phyloP scores from a whole-genome alignment of 1,284 basidiomycete genomes.

The Fistulinella cinereoalba region DNA sequence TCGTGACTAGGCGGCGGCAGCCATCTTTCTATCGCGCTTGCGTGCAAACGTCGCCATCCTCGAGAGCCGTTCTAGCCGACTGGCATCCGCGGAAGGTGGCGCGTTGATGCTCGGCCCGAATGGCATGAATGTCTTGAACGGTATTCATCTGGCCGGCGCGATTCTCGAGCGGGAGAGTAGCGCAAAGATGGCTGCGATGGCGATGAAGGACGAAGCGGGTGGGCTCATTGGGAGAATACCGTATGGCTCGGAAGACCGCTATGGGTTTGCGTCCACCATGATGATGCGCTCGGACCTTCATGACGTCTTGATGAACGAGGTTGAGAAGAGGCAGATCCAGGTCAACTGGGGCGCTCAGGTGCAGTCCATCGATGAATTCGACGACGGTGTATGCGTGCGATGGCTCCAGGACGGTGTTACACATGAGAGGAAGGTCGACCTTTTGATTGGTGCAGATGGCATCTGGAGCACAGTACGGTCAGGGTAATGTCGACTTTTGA shows the following conservation, averaged over 20 bases:
- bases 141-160: slow-evolving; percentile 24
- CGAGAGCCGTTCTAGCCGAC: slow-evolving; percentile 17
- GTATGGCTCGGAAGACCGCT: slow-evolving; percentile 29
- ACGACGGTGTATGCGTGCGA: slow-evolving; percentile 27
- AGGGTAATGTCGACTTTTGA: slow-evolving; percentile 13
- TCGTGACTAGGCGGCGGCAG: slow-evolving; percentile 18
- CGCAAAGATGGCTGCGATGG: slow-evolving; percentile 18
- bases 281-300: slow-evolving; percentile 33
- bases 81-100: slow-evolving; percentile 23
- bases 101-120: slow-evolving; percentile 26
- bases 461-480: slow-evolving; percentile 33
- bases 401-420: slow-evolving; percentile 21
- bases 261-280: slow-evolving; percentile 30
- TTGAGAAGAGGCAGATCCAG: slow-evolving; percentile 20
- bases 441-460: slow-evolving; percentile 34
- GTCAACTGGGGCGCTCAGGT: slow-evolving; percentile 29
- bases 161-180: slow-evolving; percentile 26
- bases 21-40: slow-evolving; percentile 29
- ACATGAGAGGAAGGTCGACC: slow-evolving; percentile 28
- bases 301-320: slow-evolving; percentile 29
- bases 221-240: slow-evolving; percentile 23
- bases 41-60: slow-evolving; percentile 17
- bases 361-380: slow-evolving; percentile 22
- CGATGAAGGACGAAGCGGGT: slow-evolving; percentile 24
- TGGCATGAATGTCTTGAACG: slow-evolving; percentile 31